Conservation (phyloP, 306 rosid species). For the Cucurbita pepo region DNA sequence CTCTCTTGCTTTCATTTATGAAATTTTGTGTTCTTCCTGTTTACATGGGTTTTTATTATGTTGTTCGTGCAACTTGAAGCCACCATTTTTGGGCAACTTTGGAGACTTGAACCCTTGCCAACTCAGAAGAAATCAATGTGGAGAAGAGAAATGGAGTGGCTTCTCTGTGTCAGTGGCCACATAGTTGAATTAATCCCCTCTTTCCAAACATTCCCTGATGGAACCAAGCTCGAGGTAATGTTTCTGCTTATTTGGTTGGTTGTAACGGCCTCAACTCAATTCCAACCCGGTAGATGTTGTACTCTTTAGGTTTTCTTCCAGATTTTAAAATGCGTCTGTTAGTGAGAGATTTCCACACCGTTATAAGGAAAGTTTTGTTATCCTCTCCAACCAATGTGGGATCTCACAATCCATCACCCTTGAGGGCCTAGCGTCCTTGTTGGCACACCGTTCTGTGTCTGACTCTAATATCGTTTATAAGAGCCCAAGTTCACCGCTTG, state of each 20-base stretch:
- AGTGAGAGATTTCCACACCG: too few species aligned
- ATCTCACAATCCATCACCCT: too few species aligned
- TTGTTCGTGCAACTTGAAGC: constrained; percentile 8
- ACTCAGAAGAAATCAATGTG: constrained; percentile 40
- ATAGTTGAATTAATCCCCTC: constrained; percentile 37
- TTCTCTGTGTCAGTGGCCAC: constrained; percentile 38
- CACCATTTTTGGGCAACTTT: constrained; percentile 40
- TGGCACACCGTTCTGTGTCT: too few species aligned
- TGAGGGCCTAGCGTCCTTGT: too few species aligned
- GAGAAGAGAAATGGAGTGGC: constrained; percentile 50
- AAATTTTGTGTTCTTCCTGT: not conserved
- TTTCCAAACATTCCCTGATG: constrained; percentile 46
- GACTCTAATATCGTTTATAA: too few species aligned
- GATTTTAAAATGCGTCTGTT: too few species aligned
- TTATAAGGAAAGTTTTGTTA: too few species aligned
- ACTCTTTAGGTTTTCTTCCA: too few species aligned
- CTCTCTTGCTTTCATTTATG: not conserved
- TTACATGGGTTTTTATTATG: not conserved
- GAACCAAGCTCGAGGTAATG: constrained; percentile 32
- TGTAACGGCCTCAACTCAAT: too few species aligned
- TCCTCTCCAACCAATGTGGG: too few species aligned
- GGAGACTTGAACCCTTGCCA: constrained; percentile 42
- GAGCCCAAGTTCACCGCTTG: too few species aligned
- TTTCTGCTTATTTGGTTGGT: not conserved
- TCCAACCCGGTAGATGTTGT: too few species aligned